These are phyloP conservation scores for Diaporthe velutina DNA, from an alignment of 2,329 filamentous ascomycete genomes.

Conservation along the genomic window DNA sequence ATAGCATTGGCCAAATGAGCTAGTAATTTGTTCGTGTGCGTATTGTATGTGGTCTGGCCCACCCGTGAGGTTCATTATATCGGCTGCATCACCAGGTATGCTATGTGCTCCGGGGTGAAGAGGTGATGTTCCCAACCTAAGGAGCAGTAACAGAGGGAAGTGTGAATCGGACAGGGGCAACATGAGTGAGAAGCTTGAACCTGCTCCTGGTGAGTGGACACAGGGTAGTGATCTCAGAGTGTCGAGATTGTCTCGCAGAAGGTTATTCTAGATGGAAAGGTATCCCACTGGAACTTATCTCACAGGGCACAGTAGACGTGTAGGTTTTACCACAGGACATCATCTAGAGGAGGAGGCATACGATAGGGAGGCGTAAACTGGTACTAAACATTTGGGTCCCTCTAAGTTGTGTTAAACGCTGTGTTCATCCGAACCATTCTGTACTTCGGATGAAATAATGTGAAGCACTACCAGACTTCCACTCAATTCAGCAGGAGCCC, in stretches of 20 bases:
- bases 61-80: not conserved
- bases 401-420: not conserved
- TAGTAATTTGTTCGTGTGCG: not conserved
- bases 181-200: not conserved
- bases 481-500: not conserved
- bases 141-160: not conserved
- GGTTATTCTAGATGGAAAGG: no score
- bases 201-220: not conserved
- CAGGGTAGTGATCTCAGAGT: not conserved
- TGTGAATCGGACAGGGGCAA: not conserved
- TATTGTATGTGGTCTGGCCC: not conserved
- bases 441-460: not conserved
- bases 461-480: not conserved
- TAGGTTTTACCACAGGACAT: not conserved
- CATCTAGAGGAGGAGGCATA: not conserved
- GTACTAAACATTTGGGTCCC: not conserved
- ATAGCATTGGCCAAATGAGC: not conserved
- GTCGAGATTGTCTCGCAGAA: not conserved
- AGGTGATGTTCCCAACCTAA: not conserved
- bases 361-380: not conserved
- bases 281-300: no score
- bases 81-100: not conserved
- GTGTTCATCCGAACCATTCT: not conserved
- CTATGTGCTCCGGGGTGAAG: not conserved
- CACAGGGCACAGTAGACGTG: no score